Evolutionary conservation across 805 yeast genomes (phyloP).

Genomic region (Saturnispora halmiae): DNA sequence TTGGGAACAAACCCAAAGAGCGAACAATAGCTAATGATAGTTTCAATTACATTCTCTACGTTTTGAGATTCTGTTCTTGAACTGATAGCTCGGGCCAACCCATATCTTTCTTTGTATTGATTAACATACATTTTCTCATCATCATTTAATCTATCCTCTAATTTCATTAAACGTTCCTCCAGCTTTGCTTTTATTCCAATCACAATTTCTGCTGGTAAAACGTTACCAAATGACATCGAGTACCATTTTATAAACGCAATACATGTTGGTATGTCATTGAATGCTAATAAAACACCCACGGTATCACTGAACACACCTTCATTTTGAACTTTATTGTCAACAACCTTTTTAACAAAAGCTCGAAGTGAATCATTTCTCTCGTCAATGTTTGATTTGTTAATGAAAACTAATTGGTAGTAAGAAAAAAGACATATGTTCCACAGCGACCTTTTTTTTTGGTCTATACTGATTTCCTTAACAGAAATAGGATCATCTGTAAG

Average conservation of each 20-base stretch:
- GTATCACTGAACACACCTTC: constrained; percentile 10
- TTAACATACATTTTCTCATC: background rate
- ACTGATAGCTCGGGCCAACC: constrained; percentile 2
- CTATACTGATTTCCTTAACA: constrained; percentile 3
- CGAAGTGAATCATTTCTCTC: constrained; percentile 15
- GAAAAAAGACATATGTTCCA: constrained; percentile 9
- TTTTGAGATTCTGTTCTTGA: background rate
- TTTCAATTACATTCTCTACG: background rate
- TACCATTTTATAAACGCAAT: constrained; percentile 10
- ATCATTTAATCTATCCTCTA: constrained; percentile 1
- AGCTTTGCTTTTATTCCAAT: constrained; percentile 6
- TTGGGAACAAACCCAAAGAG: constrained; percentile 4
- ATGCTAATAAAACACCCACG: constrained; percentile 20
- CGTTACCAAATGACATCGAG: background rate
- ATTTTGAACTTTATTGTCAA: constrained; percentile 9
- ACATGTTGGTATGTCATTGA: constrained; percentile 17
- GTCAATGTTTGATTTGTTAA: constrained; percentile 6
- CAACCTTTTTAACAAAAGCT: constrained; percentile 14
- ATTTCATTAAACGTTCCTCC: constrained; percentile 4
- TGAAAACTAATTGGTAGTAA: constrained; percentile 11
- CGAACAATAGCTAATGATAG: constrained; percentile 1
- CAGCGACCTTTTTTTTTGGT: constrained; percentile 5
- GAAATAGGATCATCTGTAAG: constrained; percentile 12
- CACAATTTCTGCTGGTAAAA: background rate
- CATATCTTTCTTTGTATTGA: constrained; percentile 4